Evolutionary conservation across 208 protist species (phyloP).

Genomic region (Crithidia fasciculata): DNA sequence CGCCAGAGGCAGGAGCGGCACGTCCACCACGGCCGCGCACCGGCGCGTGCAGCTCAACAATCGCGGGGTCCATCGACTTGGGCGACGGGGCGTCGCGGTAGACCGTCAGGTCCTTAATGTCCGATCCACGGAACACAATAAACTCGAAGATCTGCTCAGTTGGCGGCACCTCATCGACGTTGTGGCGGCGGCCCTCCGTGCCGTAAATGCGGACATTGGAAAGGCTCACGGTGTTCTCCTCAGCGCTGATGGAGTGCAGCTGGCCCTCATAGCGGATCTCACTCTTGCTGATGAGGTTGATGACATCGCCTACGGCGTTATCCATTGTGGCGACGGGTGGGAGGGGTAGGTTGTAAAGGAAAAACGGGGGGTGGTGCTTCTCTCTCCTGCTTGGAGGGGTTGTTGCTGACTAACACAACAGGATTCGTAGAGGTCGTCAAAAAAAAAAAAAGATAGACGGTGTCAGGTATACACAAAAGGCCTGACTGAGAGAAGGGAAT

Average conservation of each 20-base stretch:
- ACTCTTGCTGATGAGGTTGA: conserved; percentile 88
- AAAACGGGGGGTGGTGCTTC: no score
- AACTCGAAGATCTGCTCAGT: conserved; percentile 81
- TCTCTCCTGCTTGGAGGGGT: no score
- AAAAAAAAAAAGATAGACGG: background rate
- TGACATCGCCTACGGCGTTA: conserved; percentile 63
- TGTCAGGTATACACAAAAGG: no score
- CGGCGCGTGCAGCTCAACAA: conserved; percentile 63
- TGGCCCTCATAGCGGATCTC: conserved; percentile 90
- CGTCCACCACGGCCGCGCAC: conserved; percentile 32
- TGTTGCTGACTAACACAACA: no score
- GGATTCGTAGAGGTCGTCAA: no score
- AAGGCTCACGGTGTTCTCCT: conserved; percentile 86
- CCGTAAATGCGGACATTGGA: conserved; percentile 89
- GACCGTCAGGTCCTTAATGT: conserved; percentile 87
- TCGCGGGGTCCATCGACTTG: conserved; percentile 74
- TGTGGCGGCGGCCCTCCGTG: conserved; percentile 80
- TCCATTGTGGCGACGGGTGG: conserved; percentile 21
- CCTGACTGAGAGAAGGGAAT: no score
- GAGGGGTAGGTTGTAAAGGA: no score
- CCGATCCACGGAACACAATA: conserved; percentile 89
- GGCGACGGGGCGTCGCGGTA: conserved; percentile 55
- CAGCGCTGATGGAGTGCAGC: conserved; percentile 73
- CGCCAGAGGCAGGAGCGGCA: conserved; percentile 15
- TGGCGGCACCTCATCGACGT: conserved; percentile 62